Percentiles rank a stretch among this genome's conserved stretches.
Conservation (phyloP, 768 basidiomycete species). For the Amylocystis lapponica region DNA sequence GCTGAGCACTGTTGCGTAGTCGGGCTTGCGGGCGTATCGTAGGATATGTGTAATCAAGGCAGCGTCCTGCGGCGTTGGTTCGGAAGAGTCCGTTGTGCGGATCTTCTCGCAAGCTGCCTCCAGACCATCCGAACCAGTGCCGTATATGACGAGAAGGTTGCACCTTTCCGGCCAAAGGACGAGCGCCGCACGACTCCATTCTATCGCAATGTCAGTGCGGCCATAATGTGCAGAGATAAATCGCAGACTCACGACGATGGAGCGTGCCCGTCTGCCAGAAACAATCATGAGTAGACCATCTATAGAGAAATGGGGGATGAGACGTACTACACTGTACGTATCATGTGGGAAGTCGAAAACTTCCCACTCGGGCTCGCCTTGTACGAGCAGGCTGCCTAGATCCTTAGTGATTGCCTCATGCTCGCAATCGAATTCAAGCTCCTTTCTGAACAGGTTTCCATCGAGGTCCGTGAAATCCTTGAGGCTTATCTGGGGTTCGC, state of each 20-base stretch:
- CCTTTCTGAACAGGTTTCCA: constrained; percentile 5
- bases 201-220: constrained; percentile 8
- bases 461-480: constrained; percentile 15
- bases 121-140: background rate
- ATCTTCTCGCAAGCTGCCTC: constrained; percentile 7
- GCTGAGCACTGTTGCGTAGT: too few species aligned
- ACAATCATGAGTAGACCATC: too few species aligned
- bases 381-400: constrained; percentile 10
- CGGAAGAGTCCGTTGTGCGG: background rate
- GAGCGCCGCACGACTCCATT: constrained; percentile 19
- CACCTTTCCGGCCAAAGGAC: constrained; percentile 20
- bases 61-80: constrained; percentile 1
- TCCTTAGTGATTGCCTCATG: constrained; percentile 14
- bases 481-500: constrained; percentile 7
- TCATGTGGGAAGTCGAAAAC: constrained; percentile 23
- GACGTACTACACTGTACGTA: constrained; percentile 18
- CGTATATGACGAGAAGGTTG: constrained; percentile 6
- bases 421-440: constrained; percentile 4
- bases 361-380: constrained; percentile 15
- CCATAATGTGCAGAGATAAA: background rate
- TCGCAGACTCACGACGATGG: constrained; percentile 15
- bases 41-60: constrained; percentile 5
- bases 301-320: background rate
- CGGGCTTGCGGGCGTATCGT: too few species aligned
- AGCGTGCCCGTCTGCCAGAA: constrained; percentile 16